These are phyloP conservation scores for Ustilago trichophora DNA, from an alignment of 1,284 basidiomycete genomes.

Conservation along the genomic window DNA sequence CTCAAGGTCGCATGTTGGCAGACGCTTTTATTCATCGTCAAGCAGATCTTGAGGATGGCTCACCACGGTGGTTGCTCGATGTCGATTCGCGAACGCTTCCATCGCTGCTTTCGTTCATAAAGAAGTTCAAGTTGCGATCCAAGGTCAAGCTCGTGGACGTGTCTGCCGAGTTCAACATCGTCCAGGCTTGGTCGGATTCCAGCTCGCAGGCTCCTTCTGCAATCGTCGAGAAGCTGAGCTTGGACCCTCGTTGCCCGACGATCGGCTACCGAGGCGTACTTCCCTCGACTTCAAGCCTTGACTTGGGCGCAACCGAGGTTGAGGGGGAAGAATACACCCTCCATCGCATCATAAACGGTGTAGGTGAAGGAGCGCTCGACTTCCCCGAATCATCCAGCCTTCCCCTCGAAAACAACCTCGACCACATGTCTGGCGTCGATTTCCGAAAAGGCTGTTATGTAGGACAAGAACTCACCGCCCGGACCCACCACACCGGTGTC, in stretches of 20 bases:
- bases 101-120: slow-evolving; percentile 75
- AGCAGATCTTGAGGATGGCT: slow-evolving; percentile 7
- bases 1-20: slow-evolving; percentile 88
- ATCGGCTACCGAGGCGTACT: slow-evolving; percentile 56
- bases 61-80: slow-evolving; percentile 76
- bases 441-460: slow-evolving; percentile 98
- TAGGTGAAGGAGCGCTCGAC: slow-evolving; percentile 86
- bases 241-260: slow-evolving; percentile 45
- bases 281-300: neutral
- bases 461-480: slow-evolving; percentile 94
- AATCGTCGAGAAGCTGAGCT: slow-evolving; percentile 3
- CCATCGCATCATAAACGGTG: slow-evolving; percentile 82
- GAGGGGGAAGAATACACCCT: slow-evolving; percentile 72
- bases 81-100: slow-evolving; percentile 72
- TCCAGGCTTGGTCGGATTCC: slow-evolving; percentile 84
- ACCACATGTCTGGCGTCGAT: slow-evolving; percentile 93
- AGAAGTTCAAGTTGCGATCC: slow-evolving; percentile 85
- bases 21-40: slow-evolving; percentile 82
- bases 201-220: no score
- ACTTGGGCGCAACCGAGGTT: neutral
- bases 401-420: slow-evolving; percentile 92
- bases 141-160: slow-evolving; percentile 84
- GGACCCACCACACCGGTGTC: slow-evolving; percentile 93
- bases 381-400: slow-evolving; percentile 80
- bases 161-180: slow-evolving; percentile 78